Percentiles rank a stretch among this genome's conserved stretches.
Evolutionary conservation across 2,329 filamentous ascomycete genomes (phyloP).

Genomic region (Hymenoscyphus fructigenus): DNA sequence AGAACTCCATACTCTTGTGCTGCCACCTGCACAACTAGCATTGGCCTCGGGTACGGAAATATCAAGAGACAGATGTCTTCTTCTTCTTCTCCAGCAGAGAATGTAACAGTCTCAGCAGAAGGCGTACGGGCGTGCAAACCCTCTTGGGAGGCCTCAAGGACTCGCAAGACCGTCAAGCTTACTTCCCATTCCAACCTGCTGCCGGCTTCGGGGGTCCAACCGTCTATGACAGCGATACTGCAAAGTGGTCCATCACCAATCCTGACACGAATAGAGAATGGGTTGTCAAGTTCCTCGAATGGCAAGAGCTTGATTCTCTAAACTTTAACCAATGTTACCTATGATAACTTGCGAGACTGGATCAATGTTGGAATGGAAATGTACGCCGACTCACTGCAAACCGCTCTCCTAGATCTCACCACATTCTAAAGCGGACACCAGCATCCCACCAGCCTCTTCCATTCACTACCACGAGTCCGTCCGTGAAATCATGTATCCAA

Average conservation of each 20-base stretch:
- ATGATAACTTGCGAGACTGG: constrained; percentile 54
- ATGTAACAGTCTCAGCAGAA: constrained; percentile 24
- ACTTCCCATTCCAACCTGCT: constrained; percentile 39
- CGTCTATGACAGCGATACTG: constrained; percentile 38
- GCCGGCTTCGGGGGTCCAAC: constrained; percentile 33
- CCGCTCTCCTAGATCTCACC: constrained; percentile 52
- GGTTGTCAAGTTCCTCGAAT: constrained; percentile 37
- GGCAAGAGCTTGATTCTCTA: constrained; percentile 44
- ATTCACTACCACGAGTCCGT: constrained; percentile 56
- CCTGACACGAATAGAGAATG: constrained; percentile 37
- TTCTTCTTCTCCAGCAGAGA: constrained; percentile 31
- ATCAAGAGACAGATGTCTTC: constrained; percentile 3
- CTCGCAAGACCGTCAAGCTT: constrained; percentile 38
- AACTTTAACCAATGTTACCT: constrained; percentile 49
- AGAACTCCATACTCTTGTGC: background rate
- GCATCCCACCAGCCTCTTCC: constrained; percentile 51
- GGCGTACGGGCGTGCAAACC: constrained; percentile 36
- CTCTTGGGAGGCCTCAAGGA: constrained; percentile 39
- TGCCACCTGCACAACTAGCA: background rate
- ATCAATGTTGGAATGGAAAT: constrained; percentile 49
- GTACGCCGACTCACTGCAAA: constrained; percentile 52
- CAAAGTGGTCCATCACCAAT: constrained; percentile 37
- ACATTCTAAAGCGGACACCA: constrained; percentile 52
- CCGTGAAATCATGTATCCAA: constrained; percentile 47
- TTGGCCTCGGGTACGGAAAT: background rate